These are phyloP conservation scores for Aspergillus quadricinctus DNA, from an alignment of 2,329 filamentous ascomycete genomes.

Conservation along the genomic window DNA sequence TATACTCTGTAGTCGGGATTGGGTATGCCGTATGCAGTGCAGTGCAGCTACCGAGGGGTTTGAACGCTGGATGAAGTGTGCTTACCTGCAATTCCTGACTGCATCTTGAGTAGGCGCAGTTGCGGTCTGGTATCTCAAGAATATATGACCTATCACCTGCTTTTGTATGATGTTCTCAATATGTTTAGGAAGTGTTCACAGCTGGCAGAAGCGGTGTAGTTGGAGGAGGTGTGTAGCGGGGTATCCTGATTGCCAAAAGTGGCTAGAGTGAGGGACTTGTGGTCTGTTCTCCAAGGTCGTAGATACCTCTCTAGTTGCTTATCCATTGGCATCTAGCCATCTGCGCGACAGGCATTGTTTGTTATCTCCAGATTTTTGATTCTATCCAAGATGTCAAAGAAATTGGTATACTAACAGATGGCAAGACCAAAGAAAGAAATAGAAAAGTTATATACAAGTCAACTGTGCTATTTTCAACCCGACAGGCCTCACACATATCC, in stretches of 20 bases:
- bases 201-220: slow-evolving; percentile 23
- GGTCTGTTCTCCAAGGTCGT: neutral
- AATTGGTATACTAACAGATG: slow-evolving; percentile 8
- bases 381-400: slow-evolving; percentile 5
- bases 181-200: slow-evolving; percentile 17
- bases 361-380: neutral
- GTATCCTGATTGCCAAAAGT: neutral
- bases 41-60: neutral
- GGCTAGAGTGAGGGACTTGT: neutral
- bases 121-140: slow-evolving; percentile 6
- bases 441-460: slow-evolving; percentile 18
- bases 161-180: neutral
- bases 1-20: neutral
- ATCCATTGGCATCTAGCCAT: neutral
- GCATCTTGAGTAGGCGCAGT: slow-evolving; percentile 34
- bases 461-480: slow-evolving; percentile 7
- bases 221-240: slow-evolving; percentile 11
- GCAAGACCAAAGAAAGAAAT: slow-evolving; percentile 5
- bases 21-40: slow-evolving; percentile 1
- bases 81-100: slow-evolving; percentile 47
- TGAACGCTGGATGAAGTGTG: neutral
- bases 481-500: slow-evolving; percentile 5
- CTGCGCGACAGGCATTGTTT: neutral
- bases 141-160: slow-evolving; percentile 7
- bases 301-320: neutral